Conservation (phyloP, 1,139 yeast genomes). For the Waltiozyma sp. region DNA sequence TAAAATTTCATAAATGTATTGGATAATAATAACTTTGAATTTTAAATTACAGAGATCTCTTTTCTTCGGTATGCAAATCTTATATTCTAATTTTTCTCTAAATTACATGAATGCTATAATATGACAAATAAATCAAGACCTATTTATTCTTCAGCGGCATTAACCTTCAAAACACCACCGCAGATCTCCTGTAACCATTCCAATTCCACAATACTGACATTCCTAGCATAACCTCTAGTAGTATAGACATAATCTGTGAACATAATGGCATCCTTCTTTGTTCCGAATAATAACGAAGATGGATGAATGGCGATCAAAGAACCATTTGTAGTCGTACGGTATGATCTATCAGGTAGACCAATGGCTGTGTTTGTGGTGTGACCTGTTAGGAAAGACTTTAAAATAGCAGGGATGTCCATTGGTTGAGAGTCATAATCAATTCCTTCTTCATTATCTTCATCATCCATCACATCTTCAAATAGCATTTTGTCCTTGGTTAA, state of each 20-base stretch:
- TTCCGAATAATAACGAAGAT: constrained; percentile 78
- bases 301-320: constrained; percentile 85
- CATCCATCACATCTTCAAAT: constrained; percentile 13
- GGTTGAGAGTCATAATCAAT: constrained; percentile 14
- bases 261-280: constrained; percentile 77
- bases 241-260: constrained; percentile 92
- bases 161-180: constrained; percentile 12
- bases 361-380: constrained; percentile 80
- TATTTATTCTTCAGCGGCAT: constrained; percentile 2
- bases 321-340: constrained; percentile 72
- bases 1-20: too few relatives aligned
- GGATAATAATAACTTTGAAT: not conserved
- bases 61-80: too few relatives aligned
- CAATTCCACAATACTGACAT: constrained; percentile 71
- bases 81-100: too few relatives aligned
- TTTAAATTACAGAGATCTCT: not conserved
- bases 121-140: not conserved
- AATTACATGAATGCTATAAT: too few relatives aligned
- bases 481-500: constrained; percentile 14
- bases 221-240: constrained; percentile 85
- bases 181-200: constrained; percentile 74
- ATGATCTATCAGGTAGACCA: constrained; percentile 91
- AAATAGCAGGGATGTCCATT: constrained; percentile 45
- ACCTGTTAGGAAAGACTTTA: constrained; percentile 75
- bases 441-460: constrained; percentile 14